Evolutionary conservation across 1,284 basidiomycete species (phyloP), one percentile per base, ranked within the genome.

Genomic region (Ustilago lituana): DNA sequence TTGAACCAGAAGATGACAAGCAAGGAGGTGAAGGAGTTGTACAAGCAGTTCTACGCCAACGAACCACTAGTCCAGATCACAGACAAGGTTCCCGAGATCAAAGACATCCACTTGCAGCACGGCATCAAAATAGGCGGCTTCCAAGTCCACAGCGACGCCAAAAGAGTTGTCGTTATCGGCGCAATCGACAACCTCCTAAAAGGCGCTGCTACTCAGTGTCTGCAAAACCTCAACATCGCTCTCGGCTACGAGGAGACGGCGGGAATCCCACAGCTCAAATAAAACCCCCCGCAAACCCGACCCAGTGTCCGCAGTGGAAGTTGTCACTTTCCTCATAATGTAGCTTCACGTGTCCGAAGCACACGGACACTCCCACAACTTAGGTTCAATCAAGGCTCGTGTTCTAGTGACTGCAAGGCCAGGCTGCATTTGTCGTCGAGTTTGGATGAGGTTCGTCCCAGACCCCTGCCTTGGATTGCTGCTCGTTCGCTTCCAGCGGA

Each of bases 171-270:
- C 15, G 88, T 97, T 6, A 93, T 96, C 11, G 61, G 52, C 22
- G 46, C 48, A 10, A 62, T 98, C 71, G 96, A 98, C 82, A 98
- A 98, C 84, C 84, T 98, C 59, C 86, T 98, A 64, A 98, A 98
- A 83, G 95, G 95, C 10, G 96, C 95, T 43, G 95, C 95, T 7
- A 98, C 95, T 17, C 96, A 98, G 84, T 98, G 94, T 83, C 81
- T 98, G 60, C 93, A 97, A 91, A 98, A 98, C 83, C 84, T 98
- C 79, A 98, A 98, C 85, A 86, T 98, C 45, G 90, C 93, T 2
- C 86, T 98, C 27, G 95, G 95, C 12, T 92, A 91, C 76, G 92
- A 95, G 64, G 95, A 97, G 82, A 89, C 89, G 69, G 89, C 89
- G 1, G 94, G 94, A 5, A 93, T 97, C 61, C 88, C 67, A 1